Evolutionary conservation across 2,329 filamentous ascomycete genomes (phyloP).

Genomic region (Massarina eburnea): DNA sequence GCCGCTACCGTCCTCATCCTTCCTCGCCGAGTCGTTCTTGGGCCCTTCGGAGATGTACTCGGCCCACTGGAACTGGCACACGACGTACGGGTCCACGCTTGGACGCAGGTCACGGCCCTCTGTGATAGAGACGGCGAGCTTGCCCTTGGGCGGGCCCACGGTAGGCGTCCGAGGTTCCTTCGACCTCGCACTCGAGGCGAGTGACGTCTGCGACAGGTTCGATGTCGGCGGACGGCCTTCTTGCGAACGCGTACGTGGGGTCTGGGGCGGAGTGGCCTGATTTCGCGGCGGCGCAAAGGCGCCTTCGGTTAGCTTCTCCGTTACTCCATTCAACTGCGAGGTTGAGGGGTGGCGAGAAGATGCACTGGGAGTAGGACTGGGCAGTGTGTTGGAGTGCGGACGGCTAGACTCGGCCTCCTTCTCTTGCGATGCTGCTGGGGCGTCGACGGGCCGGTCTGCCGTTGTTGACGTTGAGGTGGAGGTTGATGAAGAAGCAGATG

Average conservation of each 20-base stretch:
- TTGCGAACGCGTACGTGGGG: conserved; percentile 81
- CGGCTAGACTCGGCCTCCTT: conserved; percentile 25
- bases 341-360: conserved; percentile 51
- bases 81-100: conserved; percentile 88
- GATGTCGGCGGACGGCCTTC: conserved; percentile 50
- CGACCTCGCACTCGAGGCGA: conserved; percentile 45
- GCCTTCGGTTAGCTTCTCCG: conserved; percentile 88
- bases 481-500: conserved; percentile 18
- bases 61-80: conserved; percentile 94
- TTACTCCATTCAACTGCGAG: conserved; percentile 67
- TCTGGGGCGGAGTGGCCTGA: conserved; percentile 93
- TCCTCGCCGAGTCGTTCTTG: conserved; percentile 58
- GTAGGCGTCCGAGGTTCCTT: conserved; percentile 17
- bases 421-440: conserved; percentile 20
- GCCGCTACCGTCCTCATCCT: conserved; percentile 27
- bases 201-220: conserved; percentile 55
- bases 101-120: conserved; percentile 81
- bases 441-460: conserved; percentile 10
- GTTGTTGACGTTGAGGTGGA: conserved; percentile 9
- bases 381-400: conserved; percentile 57
- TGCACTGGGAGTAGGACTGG: conserved; percentile 51
- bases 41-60: conserved; percentile 93
- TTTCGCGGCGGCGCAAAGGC: conserved; percentile 58
- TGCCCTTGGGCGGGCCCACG: conserved; percentile 76
- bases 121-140: conserved; percentile 83